phyloP scores from a whole-genome alignment of 192 early-diverging fungal genomes.

The Hyaloraphidium curvatum region DNA sequence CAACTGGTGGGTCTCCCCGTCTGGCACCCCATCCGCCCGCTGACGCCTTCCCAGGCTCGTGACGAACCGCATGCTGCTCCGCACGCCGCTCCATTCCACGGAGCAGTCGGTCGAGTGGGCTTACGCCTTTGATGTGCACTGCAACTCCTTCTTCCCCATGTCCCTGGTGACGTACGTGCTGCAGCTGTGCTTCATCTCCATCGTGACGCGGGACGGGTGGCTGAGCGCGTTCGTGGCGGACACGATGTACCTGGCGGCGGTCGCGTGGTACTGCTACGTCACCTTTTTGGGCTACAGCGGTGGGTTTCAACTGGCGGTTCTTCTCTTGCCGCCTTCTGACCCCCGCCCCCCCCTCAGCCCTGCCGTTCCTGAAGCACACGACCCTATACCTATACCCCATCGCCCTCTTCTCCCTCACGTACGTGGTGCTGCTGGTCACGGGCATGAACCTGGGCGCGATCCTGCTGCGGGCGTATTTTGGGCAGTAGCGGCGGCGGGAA shows the following conservation, averaged over 20 bases:
- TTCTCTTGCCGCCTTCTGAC: slow-evolving; percentile 5
- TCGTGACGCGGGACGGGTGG: slow-evolving; percentile 59
- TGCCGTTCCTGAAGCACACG: slow-evolving; percentile 81
- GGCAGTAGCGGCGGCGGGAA: no score
- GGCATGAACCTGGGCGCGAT: slow-evolving; percentile 1
- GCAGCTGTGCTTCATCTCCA: slow-evolving; percentile 80
- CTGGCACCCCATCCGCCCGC: not conserved
- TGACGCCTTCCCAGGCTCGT: slow-evolving; percentile 25
- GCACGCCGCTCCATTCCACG: slow-evolving; percentile 51
- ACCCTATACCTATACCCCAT: slow-evolving; percentile 80
- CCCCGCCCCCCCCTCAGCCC: slow-evolving; percentile 25
- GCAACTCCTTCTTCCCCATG: slow-evolving; percentile 84
- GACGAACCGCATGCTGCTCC: slow-evolving; percentile 64
- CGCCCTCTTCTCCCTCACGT: slow-evolving; percentile 36
- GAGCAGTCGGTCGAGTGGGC: slow-evolving; percentile 89
- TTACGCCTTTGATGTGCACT: slow-evolving; percentile 93
- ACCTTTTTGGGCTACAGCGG: slow-evolving; percentile 91
- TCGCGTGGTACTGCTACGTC: slow-evolving; percentile 62
- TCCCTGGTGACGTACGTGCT: slow-evolving; percentile 72
- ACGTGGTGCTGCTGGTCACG: slow-evolving; percentile 13
- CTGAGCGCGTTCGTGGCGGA: slow-evolving; percentile 72
- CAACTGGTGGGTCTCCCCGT: slow-evolving; percentile 37
- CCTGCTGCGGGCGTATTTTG: not conserved
- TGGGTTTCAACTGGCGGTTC: slow-evolving; percentile 12
- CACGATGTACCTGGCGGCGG: slow-evolving; percentile 63